phyloP scores from a whole-genome alignment of 1,284 basidiomycete species.

The Chiua sp. region DNA sequence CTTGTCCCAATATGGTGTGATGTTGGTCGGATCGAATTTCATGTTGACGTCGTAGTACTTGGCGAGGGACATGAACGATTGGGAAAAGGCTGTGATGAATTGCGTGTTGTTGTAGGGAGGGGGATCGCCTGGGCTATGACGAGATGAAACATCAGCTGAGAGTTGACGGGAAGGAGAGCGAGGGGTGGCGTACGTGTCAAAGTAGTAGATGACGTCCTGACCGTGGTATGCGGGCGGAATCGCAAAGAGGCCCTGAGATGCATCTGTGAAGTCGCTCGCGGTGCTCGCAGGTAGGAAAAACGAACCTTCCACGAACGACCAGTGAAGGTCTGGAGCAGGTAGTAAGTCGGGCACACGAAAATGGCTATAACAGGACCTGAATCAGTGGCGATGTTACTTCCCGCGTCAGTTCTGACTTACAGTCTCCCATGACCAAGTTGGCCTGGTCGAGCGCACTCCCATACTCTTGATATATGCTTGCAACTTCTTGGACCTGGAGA shows the following conservation, averaged over 20 bases:
- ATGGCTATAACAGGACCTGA: slow-evolving; percentile 18
- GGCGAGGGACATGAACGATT: slow-evolving; percentile 29
- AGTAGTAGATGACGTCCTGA: slow-evolving; percentile 22
- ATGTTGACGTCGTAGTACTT: slow-evolving; percentile 24
- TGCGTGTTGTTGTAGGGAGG: slow-evolving; percentile 23
- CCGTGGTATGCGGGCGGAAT: slow-evolving; percentile 24
- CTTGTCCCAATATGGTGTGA: slow-evolving; percentile 31
- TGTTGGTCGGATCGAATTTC: slow-evolving; percentile 22
- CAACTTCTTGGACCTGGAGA: slow-evolving; percentile 9
- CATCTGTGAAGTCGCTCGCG: background rate
- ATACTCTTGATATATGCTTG: slow-evolving; percentile 14
- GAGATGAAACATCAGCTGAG: background rate
- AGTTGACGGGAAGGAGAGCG: background rate
- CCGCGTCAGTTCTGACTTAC: slow-evolving; percentile 11
- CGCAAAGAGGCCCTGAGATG: slow-evolving; percentile 26
- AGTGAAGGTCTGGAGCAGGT: slow-evolving; percentile 20
- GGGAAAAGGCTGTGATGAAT: slow-evolving; percentile 31
- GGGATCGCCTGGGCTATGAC: background rate
- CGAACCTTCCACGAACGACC: slow-evolving; percentile 27
- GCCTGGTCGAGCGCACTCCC: slow-evolving; percentile 23
- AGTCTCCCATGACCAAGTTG: slow-evolving; percentile 23
- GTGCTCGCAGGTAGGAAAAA: background rate
- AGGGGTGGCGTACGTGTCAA: slow-evolving; percentile 8
- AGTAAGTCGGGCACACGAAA: slow-evolving; percentile 27
- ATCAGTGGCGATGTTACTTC: background rate